These are phyloP conservation scores for Eleusine indica DNA, from an alignment of 176 grass and related monocot genomes.

Conservation along the genomic window DNA sequence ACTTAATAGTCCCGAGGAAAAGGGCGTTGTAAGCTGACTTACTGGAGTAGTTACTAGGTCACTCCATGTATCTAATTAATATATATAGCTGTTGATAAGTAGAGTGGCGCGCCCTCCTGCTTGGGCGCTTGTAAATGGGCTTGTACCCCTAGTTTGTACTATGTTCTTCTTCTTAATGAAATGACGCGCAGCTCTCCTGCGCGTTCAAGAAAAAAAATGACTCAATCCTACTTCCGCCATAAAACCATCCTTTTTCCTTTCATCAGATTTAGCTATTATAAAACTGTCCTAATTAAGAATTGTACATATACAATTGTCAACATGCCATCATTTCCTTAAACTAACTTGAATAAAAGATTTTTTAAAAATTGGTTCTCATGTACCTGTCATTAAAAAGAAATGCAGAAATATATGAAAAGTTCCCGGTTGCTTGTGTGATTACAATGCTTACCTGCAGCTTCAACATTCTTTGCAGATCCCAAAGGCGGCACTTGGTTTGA, in stretches of 20 bases:
- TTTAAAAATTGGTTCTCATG: background rate
- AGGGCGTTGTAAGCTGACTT: too few relatives aligned
- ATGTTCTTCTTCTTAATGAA: too few relatives aligned
- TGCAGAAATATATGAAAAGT: conserved; percentile 46
- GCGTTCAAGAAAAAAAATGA: background rate
- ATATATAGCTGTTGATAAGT: too few relatives aligned
- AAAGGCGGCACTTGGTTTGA: conserved; percentile 40
- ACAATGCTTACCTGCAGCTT: conserved; percentile 36
- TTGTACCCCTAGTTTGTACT: too few relatives aligned
- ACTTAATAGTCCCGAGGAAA: too few relatives aligned
- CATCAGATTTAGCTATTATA: background rate
- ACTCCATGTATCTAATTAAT: too few relatives aligned
- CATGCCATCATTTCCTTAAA: background rate
- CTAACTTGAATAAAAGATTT: background rate
- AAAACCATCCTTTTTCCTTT: background rate
- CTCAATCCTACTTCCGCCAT: background rate
- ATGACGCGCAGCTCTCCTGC: too few relatives aligned
- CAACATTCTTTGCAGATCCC: conserved; percentile 30
- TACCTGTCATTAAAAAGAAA: conserved; percentile 33
- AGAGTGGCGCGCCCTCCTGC: too few relatives aligned
- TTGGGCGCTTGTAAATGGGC: too few relatives aligned
- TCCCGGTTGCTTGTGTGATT: conserved; percentile 32
- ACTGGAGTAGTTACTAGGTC: too few relatives aligned
- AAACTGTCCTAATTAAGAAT: background rate
- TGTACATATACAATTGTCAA: background rate